Conservation (phyloP, 768 basidiomycete species). For the Mycena albidolilacea region DNA sequence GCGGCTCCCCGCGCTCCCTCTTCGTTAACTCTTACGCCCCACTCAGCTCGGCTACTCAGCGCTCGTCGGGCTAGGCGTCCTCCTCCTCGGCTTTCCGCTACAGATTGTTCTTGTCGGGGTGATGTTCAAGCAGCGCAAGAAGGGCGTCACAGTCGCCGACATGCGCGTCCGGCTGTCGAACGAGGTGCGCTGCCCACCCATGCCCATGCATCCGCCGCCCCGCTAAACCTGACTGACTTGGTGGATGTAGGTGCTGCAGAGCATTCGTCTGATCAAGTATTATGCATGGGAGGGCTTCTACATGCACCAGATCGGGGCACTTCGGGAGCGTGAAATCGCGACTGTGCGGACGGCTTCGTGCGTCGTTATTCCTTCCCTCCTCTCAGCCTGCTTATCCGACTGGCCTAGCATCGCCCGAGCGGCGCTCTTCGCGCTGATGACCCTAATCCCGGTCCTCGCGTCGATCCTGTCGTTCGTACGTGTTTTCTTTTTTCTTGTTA, state of each 20-base stretch:
- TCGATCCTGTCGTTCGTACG: conserved; percentile 59
- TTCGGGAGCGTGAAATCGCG: conserved; percentile 57
- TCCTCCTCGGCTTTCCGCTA: conserved; percentile 71
- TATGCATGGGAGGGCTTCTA: conserved; percentile 75
- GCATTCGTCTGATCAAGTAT: conserved; percentile 75
- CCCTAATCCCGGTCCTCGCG: conserved; percentile 56
- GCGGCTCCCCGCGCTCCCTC: conserved; percentile 29
- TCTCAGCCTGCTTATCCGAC: not conserved
- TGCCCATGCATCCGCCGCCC: not conserved
- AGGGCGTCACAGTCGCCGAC: conserved; percentile 77
- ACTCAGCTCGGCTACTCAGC: conserved; percentile 77
- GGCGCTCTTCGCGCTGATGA: conserved; percentile 44
- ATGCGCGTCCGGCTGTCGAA: conserved; percentile 73
- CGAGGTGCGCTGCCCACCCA: conserved; percentile 56
- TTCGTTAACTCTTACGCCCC: not conserved
- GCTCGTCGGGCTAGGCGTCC: conserved; percentile 72
- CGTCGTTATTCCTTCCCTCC: not conserved
- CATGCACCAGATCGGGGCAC: conserved; percentile 54
- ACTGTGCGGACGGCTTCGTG: conserved; percentile 50
- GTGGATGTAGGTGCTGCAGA: conserved; percentile 66
- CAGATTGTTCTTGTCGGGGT: conserved; percentile 66
- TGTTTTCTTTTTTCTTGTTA: conserved; percentile 28
- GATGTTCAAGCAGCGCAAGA: conserved; percentile 67
- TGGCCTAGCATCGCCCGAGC: conserved; percentile 43
- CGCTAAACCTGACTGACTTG: conserved; percentile 2